Evolutionary conservation across 495 filamentous ascomycete species (phyloP), one percentile per base, ranked within the genome.

Genomic region (Geopyxis carbonaria): DNA sequence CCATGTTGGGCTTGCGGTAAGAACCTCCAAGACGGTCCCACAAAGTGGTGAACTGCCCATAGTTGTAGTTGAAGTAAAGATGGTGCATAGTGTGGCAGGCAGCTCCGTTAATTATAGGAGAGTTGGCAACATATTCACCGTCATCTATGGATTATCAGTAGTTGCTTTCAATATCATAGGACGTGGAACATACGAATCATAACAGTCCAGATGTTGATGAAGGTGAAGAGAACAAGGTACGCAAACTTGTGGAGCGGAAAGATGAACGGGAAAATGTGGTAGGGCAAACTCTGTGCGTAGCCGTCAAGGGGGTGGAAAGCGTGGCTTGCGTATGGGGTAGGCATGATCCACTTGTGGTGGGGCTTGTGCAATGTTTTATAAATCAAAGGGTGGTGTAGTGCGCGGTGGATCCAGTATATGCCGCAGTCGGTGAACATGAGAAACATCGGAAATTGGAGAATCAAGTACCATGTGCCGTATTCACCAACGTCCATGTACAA

Each of bases 321-420:
- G 62, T 92, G 78, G 37, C 74, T 78, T 8, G 87, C 89, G 57
- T 69, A 94, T 8, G 87, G 87, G 5, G 85, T 93, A 4, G 89
- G 89, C 83, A 94, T 91, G 62, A 95, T 93, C 89, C 87, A 94
- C 64, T 93, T 93, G 74, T 95, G 87, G 65, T 95, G 89, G 36
- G 82, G 77, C 68, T 95, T 95, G 69, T 95, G 87, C 15, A 95
- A 70, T 33, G 61, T 64, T 65, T 81, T 87, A 72, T 94, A 95
- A 34, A 93, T 57, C 34, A 60, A 47, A 4, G 81, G 80, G 58
- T 84, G 77, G 62, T 95, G 87, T 45, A 93, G 66, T 32, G 73
- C 79, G 35, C 89, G 79, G 63, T 94, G 87, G 52, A 93, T 93
- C 68, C 76, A 81, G 69, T 95, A 94, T 67, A 95, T 89, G 62